Evolutionary conservation across 306 rosid genomes (phyloP), one percentile per base, ranked within the genome.

Genomic region (Carpinus viminea): DNA sequence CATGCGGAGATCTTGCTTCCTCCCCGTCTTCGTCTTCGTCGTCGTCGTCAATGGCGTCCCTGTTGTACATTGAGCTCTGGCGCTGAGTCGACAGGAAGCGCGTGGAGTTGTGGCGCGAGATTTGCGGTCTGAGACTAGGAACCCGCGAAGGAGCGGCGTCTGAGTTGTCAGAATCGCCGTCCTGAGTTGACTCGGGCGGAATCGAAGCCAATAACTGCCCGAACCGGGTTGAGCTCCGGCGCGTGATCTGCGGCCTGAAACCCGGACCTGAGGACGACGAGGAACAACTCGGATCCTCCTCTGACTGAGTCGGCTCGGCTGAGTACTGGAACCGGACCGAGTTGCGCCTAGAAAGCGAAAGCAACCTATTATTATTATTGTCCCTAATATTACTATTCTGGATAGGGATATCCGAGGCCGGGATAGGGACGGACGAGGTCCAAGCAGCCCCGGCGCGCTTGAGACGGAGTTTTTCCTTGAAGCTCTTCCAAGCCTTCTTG

Each of bases 391-490:
- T 59, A 13, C 28, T 61, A 45, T 53, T 73, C n/a, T 61, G 88
- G 72, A 86, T 12, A 9, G 86, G 82, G 48, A 92, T 66, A 81
- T 90, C 96, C 5, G 96, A 88, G 60, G 92, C 76, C 0, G 96
- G 92, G 68, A 89, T 81, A 2, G 68, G 87, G 31, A 89, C 81
- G 8, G 96, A 68, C 16, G 94, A 84, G 51, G 85, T 81, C 98
- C 96, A 91, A 79, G 94, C 87, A 24, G 94, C 78, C 11, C 97
- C 94, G 61, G 88, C 80, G 16, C 89, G 90, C 70, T 89, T 92
- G 11, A 91, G 86, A 20, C 89, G 85, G 66, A 95, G 85, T 78
- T 87, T 90, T 78, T 92, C 96, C 65, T 81, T 92, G 83, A 95
- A 88, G 50, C 84, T 76, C 68, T 86, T 92, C 98, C 98, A 92